Base-by-base conservation (phyloP, 1,139 yeast genomes). In the Zygoascus meyerae region DNA sequence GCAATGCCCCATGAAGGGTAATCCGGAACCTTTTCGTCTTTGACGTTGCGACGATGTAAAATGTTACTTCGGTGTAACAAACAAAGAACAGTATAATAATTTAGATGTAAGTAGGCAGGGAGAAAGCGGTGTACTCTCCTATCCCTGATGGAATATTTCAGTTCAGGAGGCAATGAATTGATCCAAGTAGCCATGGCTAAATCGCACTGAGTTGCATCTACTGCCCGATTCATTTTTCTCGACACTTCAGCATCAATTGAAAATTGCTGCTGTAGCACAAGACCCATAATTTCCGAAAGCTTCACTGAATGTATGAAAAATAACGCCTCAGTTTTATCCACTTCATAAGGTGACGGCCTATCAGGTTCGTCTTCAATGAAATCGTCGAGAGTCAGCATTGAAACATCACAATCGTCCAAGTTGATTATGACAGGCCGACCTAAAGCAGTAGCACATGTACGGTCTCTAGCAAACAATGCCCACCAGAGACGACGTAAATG, bases 1-100 rank as follows among this genome's bases (percentile, higher is more conserved):
- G 90, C 83, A 52, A 86, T 84, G 11, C 92, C 89, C 85, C 92
- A 81, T 6, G 87, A 79, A 1, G 92, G 89, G 62, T 81, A 83
- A 48, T 74, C 77, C 59, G 74, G 78, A 57, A 73, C 75, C 60
- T 71, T 68, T 52, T 56, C 52, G 48, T 58, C 36, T 56, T 48
- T 47, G 8, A 44, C 44, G 12, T 39, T 42, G 29, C 46, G 55
- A 7, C 49, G 66, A 51, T 71, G 69, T 6, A 73, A 68, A 3
- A 74, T 68, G 57, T 83, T 83, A 8, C 87, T 78, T 46, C 90
- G 70, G 62, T 86, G 95, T 40, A 84, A 77, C 56, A 83, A 69
- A 56, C 84, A 82, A 45, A 86, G 72, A 29, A 86, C 70, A 34
- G 86, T 79, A 64, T 85, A 85, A 65, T 86, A 86, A 54, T 82